Evolutionary conservation across 2,329 filamentous ascomycete species (phyloP).

Genomic region (Trichoderma koningiopsis): DNA sequence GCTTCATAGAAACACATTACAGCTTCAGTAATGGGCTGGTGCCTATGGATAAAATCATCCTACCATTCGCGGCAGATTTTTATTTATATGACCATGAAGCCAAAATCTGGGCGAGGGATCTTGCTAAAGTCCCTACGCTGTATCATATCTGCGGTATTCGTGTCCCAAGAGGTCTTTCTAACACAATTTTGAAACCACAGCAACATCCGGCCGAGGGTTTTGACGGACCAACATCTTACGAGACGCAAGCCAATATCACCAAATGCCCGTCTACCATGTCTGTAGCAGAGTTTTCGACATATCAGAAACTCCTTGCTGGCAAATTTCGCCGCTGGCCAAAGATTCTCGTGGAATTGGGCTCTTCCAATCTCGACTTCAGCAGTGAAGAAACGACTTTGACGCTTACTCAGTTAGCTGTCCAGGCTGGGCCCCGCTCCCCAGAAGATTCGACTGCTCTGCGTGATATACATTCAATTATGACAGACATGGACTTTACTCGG

Average conservation of each 20-base stretch:
- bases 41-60: not conserved
- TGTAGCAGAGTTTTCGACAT: constrained; percentile 55
- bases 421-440: constrained; percentile 53
- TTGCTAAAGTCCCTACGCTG: constrained; percentile 44
- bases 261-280: constrained; percentile 50
- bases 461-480: constrained; percentile 51
- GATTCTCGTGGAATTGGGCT: constrained; percentile 53
- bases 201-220: not conserved
- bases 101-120: constrained; percentile 18
- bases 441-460: constrained; percentile 39
- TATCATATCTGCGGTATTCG: constrained; percentile 44
- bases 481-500: constrained; percentile 52
- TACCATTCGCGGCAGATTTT: constrained; percentile 27
- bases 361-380: constrained; percentile 59
- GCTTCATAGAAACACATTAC: constrained; percentile 36
- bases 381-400: constrained; percentile 47
- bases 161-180: constrained; percentile 24
- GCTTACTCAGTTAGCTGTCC: constrained; percentile 54
- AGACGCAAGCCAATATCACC: constrained; percentile 52
- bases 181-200: constrained; percentile 5
- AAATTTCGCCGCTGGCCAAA: constrained; percentile 51
- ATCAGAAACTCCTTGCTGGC: constrained; percentile 51
- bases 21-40: not conserved
- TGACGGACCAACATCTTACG: constrained; percentile 48
- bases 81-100: constrained; percentile 11